Base-by-base conservation (phyloP, 177 flowering plant genomes). In the Vitis hybrid region DNA sequence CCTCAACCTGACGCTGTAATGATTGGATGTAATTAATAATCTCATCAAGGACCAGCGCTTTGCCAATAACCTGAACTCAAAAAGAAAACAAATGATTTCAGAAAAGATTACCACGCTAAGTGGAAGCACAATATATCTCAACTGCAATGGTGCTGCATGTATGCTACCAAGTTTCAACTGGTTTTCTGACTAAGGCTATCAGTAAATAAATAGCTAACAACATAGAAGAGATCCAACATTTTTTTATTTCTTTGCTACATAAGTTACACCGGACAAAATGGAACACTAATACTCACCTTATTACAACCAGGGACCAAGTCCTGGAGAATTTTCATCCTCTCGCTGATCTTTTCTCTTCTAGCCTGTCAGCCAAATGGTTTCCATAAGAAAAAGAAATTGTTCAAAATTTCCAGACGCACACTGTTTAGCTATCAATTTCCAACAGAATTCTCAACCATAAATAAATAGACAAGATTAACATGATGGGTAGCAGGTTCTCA, bases 261-360 rank as follows among this genome's bases (percentile, higher is more conserved):
- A 40, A 40, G 45, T 5, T 40, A 40, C 45, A 40, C 8, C 1
- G 0, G 45, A 40, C 45, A 40, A 7, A 65, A 32, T 14, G 17
- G 56, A 64, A 75, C 3, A 15, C 58, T n/a, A 52, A 60, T 8
- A 57, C 18, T 65, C 60, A 93, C 99, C 97, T 93, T 96, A 70
- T 92, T 93, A 74, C 98, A 96, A 77, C 98, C 98, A 65, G 98
- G 98, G 54, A 96, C 99, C 74, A 96, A 75, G 66, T 93, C 99
- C 81, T 96, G 99, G 55, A 96, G 89, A 78, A 91, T 88, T 82
- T 89, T 93, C 99, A 96, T 96, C 80, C 99, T 84, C 82, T 96
- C 99, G 55, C 97, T 92, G 66, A 96, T 93, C 84, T 89, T 96
- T 75, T 96, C 99, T 80, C 99, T 86, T 74, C 98, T 88, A 63